These are phyloP conservation scores for Pseudonitzschia multiseries DNA, from an alignment of 108 stramenopile species.

Conservation along the genomic window DNA sequence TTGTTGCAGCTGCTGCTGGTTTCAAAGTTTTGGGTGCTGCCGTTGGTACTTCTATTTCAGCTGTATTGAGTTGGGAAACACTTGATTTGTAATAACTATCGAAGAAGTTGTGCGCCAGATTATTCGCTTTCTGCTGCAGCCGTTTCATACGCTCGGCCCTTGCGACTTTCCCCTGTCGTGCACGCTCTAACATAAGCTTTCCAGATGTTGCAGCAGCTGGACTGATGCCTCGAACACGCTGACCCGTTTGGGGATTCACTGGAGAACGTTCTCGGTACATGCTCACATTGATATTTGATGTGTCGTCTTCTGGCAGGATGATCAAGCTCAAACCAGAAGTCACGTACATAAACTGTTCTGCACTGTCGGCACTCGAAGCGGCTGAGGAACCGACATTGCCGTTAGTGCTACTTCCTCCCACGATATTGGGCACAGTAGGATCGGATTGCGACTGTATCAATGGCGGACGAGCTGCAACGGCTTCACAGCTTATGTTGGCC, in stretches of 20 bases:
- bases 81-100: constrained; percentile 8
- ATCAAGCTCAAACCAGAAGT: constrained; percentile 68
- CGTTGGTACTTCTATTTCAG: background rate
- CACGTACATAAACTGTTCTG: constrained; percentile 58
- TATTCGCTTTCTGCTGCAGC: constrained; percentile 22
- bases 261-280: constrained; percentile 46
- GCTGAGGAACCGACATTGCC: background rate
- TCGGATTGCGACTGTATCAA: constrained; percentile 1
- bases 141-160: constrained; percentile 38
- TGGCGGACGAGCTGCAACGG: background rate
- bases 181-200: constrained; percentile 68
- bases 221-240: constrained; percentile 53
- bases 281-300: constrained; percentile 30
- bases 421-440: constrained; percentile 8
- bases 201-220: constrained; percentile 67
- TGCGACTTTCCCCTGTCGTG: constrained; percentile 44
- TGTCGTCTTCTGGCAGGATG: constrained; percentile 54
- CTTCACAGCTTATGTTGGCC: background rate
- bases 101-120: constrained; percentile 15
- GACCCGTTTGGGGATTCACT: constrained; percentile 50
- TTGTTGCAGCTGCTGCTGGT: constrained; percentile 11
- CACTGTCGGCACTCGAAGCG: constrained; percentile 42
- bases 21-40: background rate
- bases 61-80: background rate
- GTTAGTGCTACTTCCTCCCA: constrained; percentile 25